Evolutionary conservation across 2,329 filamentous ascomycete genomes (phyloP).

Genomic region (Pseudopyricularia cyperi): DNA sequence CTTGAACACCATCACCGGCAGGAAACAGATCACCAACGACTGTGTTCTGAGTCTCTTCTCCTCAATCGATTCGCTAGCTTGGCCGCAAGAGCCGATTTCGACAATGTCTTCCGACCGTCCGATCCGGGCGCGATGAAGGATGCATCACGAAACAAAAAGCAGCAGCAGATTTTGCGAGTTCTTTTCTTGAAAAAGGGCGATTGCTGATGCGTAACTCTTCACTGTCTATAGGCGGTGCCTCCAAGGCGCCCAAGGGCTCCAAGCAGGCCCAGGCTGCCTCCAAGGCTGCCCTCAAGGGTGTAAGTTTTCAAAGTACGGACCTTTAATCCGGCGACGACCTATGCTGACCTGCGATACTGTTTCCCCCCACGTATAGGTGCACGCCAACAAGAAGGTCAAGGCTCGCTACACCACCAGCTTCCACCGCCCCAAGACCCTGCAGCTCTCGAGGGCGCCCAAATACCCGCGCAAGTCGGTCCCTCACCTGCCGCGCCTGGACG

Average conservation of each 20-base stretch:
- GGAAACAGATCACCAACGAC: not conserved
- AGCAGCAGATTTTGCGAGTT: constrained; percentile 69
- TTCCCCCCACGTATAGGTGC: constrained; percentile 21
- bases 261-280: constrained; percentile 91
- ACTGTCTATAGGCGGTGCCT: constrained; percentile 33
- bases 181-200: constrained; percentile 46
- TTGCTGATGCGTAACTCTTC: constrained; percentile 53
- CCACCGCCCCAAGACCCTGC: constrained; percentile 94
- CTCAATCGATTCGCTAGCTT: not conserved
- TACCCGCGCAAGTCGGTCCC: constrained; percentile 94
- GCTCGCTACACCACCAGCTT: constrained; percentile 87
- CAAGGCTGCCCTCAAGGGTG: constrained; percentile 89
- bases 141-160: constrained; percentile 41
- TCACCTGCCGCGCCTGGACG: constrained; percentile 82
- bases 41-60: not conserved
- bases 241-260: constrained; percentile 43
- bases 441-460: constrained; percentile 81
- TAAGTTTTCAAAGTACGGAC: constrained; percentile 40
- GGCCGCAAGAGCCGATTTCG: not conserved
- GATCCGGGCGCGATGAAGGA: constrained; percentile 12
- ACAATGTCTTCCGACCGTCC: constrained; percentile 1
- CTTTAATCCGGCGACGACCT: not conserved
- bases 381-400: constrained; percentile 78
- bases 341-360: not conserved
- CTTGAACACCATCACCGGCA: constrained; percentile 8